Base-by-base conservation (phyloP, 2,329 filamentous ascomycete species). In the Verticillium klebahnii region DNA sequence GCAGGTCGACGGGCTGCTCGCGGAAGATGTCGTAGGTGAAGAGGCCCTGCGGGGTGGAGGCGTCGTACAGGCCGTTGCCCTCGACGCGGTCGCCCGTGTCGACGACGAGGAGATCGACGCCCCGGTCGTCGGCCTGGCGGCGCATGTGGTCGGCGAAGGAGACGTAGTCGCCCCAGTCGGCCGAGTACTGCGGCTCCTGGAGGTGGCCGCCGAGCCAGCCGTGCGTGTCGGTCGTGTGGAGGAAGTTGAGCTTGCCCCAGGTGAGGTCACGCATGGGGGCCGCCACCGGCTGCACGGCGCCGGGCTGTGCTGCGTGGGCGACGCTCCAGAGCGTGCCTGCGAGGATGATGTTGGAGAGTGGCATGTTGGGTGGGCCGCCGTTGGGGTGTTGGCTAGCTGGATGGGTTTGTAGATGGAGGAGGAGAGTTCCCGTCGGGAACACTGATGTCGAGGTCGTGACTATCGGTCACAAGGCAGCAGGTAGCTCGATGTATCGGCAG, bases 81-180 rank as follows among this genome's bases (percentile, higher is more conserved):
- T 98, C 95, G 68, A 97, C 86, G 7, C 94, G 86, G 71, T 98
- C 95, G 63, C 95, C 95, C 0, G 93, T 97, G 73, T 99, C 95
- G 65, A 99, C 81, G n/a, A 99, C 80, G n/a, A 99, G 79, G 17
- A 99, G 80, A 73, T 99, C 95, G 32, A 85, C 86, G 55, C 92
- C 93, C 60, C 89, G 82, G 1, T 87, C 84, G 70, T 97, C 91
- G 61, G 93, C 92, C 71, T 86, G 88, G 67, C 87, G 83, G 61
- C 86, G 89, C 82, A 99, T 86, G 72, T 94, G 92, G 39, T 89
- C 82, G 37, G 93, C 87, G 72, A 99, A 97, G 7, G 94, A 97
- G 69, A 98, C 85, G 75, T 98, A 99, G 77, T 99, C 95, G 62
- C 95, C 95, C 93, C 95, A 98, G 75, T 99, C 95, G 56, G 92